Evolutionary conservation across 768 basidiomycete species (phyloP), one percentile per base, ranked within the genome.

Genomic region (Agrocybe praecox): DNA sequence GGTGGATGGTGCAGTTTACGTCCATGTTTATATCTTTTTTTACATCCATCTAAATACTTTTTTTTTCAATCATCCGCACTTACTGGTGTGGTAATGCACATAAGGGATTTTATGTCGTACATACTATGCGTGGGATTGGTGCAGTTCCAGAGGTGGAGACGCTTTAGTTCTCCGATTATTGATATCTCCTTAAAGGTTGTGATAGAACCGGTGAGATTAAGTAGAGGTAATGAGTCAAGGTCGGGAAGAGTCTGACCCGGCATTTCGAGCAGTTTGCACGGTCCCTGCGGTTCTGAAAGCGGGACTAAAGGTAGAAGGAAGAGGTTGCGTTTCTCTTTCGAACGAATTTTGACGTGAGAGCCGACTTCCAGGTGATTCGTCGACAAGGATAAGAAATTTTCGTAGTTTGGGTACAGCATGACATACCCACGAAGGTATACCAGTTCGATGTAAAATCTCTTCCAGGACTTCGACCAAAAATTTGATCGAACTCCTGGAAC

Each of bases 281-380:
- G 43, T 22, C 44, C 57, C 11, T 53, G 32, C 12, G 66, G 61
- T 50, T 65, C 53, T 15, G 78, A 72, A 1, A 85, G 69, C 22
- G 65, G 65, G 85, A 94, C 84, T 62, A 94, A 70, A 12, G 94
- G 92, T 8, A 93, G 73, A 40, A 77, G 70, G 72, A 93, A 95
- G 50, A 84, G 66, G 8, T 76, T 76, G 61, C 83, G 82, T 74
- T 87, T 90, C 66, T 81, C 81, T 61, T 69, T 73, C 17, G 85
- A 81, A 19, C 77, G 74, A 44, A 77, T 76, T 65, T 82, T 84
- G 47, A 94, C 90, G 63, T 95, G 93, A 40, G 87, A 85, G 26
- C 93, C 93, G 17, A 85, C 79, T 74, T 95, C 93, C 53, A 94
- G 80, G 65, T 93, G 93, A 69, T 95, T 95, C n/a, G 92, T 95